Evolutionary conservation across 2,329 filamentous ascomycete genomes (phyloP).

Genomic region (Aureobasidium sp.): DNA sequence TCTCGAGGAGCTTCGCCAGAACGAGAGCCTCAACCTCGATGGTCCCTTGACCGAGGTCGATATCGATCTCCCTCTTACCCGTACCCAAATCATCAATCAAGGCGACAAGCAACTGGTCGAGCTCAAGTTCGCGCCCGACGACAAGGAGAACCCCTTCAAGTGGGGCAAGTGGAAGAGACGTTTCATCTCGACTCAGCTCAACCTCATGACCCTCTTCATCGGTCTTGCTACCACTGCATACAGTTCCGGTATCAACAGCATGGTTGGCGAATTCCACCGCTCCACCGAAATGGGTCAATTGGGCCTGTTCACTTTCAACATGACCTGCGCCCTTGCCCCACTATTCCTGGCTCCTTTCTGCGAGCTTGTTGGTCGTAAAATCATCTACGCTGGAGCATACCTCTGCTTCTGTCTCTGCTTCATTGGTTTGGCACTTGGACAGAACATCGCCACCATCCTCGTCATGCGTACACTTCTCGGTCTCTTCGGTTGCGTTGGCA

Average conservation of each 20-base stretch:
- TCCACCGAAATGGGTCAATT: conserved; percentile 38
- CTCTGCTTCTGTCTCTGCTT: conserved; percentile 40
- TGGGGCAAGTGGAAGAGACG: conserved; percentile 36
- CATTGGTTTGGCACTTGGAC: conserved; percentile 39
- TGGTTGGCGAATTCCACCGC: conserved; percentile 38
- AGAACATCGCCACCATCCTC: conserved; percentile 42
- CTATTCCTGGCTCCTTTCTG: conserved; percentile 43
- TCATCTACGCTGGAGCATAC: conserved; percentile 40
- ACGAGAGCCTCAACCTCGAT: conserved; percentile 24
- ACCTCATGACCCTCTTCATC: conserved; percentile 46
- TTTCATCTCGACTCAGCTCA: conserved; percentile 39
- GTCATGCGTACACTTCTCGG: conserved; percentile 40
- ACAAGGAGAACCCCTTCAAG: conserved; percentile 45
- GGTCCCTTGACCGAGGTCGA: conserved; percentile 36
- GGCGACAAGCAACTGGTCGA: conserved; percentile 39
- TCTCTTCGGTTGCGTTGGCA: conserved; percentile 42
- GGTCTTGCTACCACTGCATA: conserved; percentile 47
- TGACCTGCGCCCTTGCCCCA: conserved; percentile 40
- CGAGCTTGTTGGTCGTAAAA: conserved; percentile 39
- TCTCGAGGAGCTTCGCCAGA: conserved; percentile 26
- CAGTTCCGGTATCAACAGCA: conserved; percentile 39
- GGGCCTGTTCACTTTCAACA: conserved; percentile 43
- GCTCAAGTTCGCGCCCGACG: conserved; percentile 38
- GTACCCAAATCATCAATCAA: conserved; percentile 34
- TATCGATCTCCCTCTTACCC: conserved; percentile 41